Evolutionary conservation across 768 basidiomycete species (phyloP), one percentile per base, ranked within the genome.

Genomic region (Podaxis pistillaris): DNA sequence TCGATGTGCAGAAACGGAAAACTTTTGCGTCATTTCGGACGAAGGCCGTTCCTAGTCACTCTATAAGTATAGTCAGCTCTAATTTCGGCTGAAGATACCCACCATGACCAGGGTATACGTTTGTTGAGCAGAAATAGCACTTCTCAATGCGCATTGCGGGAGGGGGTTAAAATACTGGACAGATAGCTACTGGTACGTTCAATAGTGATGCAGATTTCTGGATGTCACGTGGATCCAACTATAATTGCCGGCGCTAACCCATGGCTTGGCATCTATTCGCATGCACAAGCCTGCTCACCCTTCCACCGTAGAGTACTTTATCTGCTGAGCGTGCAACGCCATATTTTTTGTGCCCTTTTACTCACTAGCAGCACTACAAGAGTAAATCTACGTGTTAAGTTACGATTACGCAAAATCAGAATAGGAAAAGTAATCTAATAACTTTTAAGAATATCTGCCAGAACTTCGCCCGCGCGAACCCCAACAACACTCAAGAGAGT

Each of bases 1-100:
- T 98, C 72, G 93, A 95, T 8, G 94, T 93, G 76, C 97, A 99
- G 77, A 99, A 98, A 51, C 96, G 85, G 78, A 98, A 99, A 64
- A 94, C 89, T 81, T 99, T 98, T 62, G 96, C 88, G 76, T 99
- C 97, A 78, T 99, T 99, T 64, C 97, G 83, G 59, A 99, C 97
- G 72, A 99, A 99, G 47, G 93, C 94, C 69, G 86, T 83, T n/a
- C 94, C 93, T 94, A 65, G 9, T 12, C 12, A 47, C 13, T 46
- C 15, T 5, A 13, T 41, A 62, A 36, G 54, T 13, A 60, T 54
- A 24, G 38, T 8, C 24, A 30, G 33, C 59, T 15, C 12, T 56
- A 51, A 36, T 17, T 28, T 30, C 50, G 8, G 17, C 19, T 12
- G 28, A 11, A 67, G 1, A 17, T 17, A 19, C 81, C 61, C 66